Evolutionary conservation across 306 rosid species (phyloP).

Genomic region (Citrullus mucosospermus): DNA sequence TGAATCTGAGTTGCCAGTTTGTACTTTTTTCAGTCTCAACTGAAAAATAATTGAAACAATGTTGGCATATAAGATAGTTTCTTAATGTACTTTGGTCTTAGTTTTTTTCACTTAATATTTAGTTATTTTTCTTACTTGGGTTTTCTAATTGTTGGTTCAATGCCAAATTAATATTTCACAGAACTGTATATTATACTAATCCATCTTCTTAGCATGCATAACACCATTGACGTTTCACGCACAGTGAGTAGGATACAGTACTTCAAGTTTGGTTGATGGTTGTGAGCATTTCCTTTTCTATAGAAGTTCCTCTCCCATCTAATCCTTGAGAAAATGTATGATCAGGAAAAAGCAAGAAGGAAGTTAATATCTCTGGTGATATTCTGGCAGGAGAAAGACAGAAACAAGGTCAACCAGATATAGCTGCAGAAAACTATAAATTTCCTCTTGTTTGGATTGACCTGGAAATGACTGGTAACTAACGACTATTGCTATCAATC

Average conservation of each 20-base stretch:
- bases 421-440: conserved; percentile 34
- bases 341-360: conserved; percentile 38
- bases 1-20: neutral
- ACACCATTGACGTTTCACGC: neutral
- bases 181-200: neutral
- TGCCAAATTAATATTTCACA: neutral
- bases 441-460: conserved; percentile 95
- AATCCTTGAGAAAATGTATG: conserved; percentile 1
- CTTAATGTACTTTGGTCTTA: neutral
- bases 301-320: neutral
- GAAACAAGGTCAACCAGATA: conserved; percentile 18
- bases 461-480: conserved; percentile 97
- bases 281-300: neutral
- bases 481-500: neutral
- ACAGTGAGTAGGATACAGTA: neutral
- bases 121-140: neutral
- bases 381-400: neutral
- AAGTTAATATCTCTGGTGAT: conserved; percentile 20
- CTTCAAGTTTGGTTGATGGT: neutral
- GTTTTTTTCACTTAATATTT: neutral
- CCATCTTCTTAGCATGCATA: neutral
- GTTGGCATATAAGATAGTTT: neutral
- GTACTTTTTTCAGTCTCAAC: too few species aligned
- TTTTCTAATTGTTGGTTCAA: neutral
- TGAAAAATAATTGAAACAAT: neutral